Conservation (phyloP, 169 alveolate species). For the Cytauxzoon felis region DNA sequence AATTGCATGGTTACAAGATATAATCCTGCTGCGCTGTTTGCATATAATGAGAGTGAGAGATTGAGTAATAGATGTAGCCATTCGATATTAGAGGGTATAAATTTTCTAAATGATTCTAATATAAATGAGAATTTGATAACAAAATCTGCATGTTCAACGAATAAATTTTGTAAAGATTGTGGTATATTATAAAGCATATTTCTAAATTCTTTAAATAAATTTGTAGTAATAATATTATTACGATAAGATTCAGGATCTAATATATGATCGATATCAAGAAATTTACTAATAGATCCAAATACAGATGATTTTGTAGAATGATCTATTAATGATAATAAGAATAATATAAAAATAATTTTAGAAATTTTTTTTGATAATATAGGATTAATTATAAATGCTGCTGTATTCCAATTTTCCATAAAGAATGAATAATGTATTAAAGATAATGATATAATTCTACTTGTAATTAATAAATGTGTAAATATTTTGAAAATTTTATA, state of each 20-base stretch:
- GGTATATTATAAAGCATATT: conserved; percentile 35
- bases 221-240: conserved; percentile 20
- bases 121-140: conserved; percentile 13
- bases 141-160: background rate
- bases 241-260: conserved; percentile 36
- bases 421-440: conserved; percentile 27
- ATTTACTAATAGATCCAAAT: conserved; percentile 15
- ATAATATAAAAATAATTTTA: background rate
- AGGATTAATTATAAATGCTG: conserved; percentile 34
- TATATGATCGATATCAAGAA: conserved; percentile 39
- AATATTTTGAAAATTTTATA: background rate
- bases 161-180: background rate
- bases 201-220: conserved; percentile 9
- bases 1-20: conserved; percentile 26
- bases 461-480: conserved; percentile 9
- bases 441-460: conserved; percentile 27
- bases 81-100: conserved; percentile 26
- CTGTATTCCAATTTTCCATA: conserved; percentile 53
- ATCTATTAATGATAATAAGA: conserved; percentile 3
- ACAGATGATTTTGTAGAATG: conserved; percentile 7
- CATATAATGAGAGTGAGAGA: conserved; percentile 38
- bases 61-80: conserved; percentile 41
- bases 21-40: conserved; percentile 60
- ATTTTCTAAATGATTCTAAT: background rate
- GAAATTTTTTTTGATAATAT: conserved; percentile 7